Percentiles rank a stretch among this genome's conserved stretches.
Conservation (phyloP, 108 stramenopile species). For the Bacterosira constricta region DNA sequence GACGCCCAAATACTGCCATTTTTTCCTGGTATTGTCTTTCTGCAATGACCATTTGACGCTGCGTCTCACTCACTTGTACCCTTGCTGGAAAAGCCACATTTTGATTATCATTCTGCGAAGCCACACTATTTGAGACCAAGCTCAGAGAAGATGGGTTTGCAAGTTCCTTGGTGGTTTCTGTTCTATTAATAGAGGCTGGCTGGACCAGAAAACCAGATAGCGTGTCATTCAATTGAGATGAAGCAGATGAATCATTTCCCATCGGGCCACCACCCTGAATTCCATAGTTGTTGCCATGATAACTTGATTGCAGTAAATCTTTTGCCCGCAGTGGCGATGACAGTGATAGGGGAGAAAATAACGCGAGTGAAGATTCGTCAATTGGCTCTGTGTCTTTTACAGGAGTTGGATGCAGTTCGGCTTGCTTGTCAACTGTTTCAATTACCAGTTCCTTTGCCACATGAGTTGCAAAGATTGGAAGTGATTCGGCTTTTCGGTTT, state of each 20-base stretch:
- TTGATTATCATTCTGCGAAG: not conserved
- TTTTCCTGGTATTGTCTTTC: conserved; percentile 22
- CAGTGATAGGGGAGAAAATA: conserved; percentile 11
- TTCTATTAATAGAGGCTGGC: not conserved
- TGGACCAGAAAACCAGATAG: too few relatives aligned
- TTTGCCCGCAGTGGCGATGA: conserved; percentile 13
- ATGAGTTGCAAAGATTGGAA: too few relatives aligned
- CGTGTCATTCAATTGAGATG: too few relatives aligned
- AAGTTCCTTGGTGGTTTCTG: not conserved
- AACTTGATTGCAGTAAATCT: conserved; percentile 2
- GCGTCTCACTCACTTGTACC: not conserved
- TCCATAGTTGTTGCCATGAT: not conserved
- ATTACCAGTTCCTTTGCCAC: too few relatives aligned
- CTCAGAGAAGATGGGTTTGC: not conserved
- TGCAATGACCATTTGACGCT: conserved; percentile 6
- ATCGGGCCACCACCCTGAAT: not conserved
- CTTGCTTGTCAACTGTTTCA: too few relatives aligned
- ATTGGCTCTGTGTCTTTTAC: too few relatives aligned
- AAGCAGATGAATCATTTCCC: too few relatives aligned
- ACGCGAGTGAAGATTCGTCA: not conserved
- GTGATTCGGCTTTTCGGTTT: too few relatives aligned
- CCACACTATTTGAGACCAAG: not conserved
- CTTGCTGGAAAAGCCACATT: not conserved
- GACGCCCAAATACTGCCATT: conserved; percentile 26
- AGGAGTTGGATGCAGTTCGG: too few relatives aligned